Evolutionary conservation across 768 basidiomycete species (phyloP).

Genomic region (Grammothele lineata): DNA sequence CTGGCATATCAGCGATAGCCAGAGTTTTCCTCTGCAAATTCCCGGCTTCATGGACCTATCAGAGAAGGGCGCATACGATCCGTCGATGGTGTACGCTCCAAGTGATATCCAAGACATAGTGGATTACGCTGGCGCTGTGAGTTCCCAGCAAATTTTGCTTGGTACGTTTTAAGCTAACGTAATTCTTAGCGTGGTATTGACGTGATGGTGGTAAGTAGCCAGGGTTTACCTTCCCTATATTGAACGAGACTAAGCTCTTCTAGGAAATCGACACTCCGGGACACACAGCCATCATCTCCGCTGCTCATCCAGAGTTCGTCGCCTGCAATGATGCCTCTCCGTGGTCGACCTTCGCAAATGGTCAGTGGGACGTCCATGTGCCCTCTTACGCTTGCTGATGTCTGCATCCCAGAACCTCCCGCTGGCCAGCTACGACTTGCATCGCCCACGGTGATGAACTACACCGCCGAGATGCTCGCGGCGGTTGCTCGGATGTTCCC

Average conservation of each 20-base stretch:
- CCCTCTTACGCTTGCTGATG: no score
- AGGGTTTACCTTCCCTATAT: not conserved
- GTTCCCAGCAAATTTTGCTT: no score
- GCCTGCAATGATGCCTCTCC: constrained; percentile 34
- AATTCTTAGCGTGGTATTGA: constrained; percentile 40
- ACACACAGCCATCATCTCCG: constrained; percentile 38
- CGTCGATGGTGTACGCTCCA: constrained; percentile 29
- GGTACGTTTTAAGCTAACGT: no score
- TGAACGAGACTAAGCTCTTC: not conserved
- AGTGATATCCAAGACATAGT: constrained; percentile 36
- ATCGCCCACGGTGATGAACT: constrained; percentile 26
- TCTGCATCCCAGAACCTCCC: constrained; percentile 34
- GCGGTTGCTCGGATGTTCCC: constrained; percentile 27
- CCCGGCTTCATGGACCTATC: constrained; percentile 33
- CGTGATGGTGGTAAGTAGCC: constrained; percentile 31
- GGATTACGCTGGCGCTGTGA: constrained; percentile 38
- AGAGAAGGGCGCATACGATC: constrained; percentile 39
- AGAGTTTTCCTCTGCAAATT: constrained; percentile 43
- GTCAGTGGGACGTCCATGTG: no score
- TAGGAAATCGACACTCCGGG: constrained; percentile 46
- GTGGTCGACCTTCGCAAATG: constrained; percentile 32
- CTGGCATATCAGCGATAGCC: constrained; percentile 44
- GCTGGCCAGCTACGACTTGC: constrained; percentile 44
- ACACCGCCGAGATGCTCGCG: constrained; percentile 29
- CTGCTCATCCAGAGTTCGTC: constrained; percentile 39